Evolutionary conservation across 176 grass and related monocot species (phyloP).

Genomic region (Cenchrus purpureus): DNA sequence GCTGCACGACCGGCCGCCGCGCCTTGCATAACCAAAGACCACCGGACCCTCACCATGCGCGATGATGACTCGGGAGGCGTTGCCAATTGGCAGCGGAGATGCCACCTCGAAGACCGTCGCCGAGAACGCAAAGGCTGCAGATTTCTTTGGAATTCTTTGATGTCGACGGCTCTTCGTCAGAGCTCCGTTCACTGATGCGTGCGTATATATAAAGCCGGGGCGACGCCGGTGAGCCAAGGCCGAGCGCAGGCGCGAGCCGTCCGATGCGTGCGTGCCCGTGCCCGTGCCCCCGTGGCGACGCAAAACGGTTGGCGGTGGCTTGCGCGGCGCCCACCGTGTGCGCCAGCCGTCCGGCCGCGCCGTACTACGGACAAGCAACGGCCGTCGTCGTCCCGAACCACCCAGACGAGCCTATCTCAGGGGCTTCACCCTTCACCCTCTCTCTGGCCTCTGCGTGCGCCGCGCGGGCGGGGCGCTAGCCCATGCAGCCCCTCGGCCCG

Average conservation of each 20-base stretch:
- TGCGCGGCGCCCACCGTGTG: conserved; percentile 31
- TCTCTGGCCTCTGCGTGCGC: background rate
- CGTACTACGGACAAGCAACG: conserved; percentile 37
- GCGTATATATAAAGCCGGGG: background rate
- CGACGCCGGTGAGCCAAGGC: background rate
- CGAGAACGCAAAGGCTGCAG: background rate
- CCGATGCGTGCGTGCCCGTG: background rate
- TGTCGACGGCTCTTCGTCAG: background rate
- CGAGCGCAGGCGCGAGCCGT: background rate
- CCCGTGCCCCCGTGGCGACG: background rate
- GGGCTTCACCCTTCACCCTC: background rate
- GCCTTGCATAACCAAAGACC: too few relatives aligned
- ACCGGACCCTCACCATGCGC: background rate
- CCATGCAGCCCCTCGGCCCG: background rate
- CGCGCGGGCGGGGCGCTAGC: background rate
- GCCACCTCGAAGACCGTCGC: background rate
- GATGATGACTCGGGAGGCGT: background rate
- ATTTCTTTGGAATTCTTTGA: background rate
- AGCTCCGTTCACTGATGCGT: background rate
- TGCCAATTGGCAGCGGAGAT: background rate
- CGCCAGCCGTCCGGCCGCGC: background rate
- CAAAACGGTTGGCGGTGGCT: conserved; percentile 47
- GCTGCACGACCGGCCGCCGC: too few relatives aligned
- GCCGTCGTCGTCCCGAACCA: background rate
- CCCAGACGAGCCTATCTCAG: conserved; percentile 28